Conservation (phyloP, 495 filamentous ascomycete genomes). For the Penicillium arizonense region DNA sequence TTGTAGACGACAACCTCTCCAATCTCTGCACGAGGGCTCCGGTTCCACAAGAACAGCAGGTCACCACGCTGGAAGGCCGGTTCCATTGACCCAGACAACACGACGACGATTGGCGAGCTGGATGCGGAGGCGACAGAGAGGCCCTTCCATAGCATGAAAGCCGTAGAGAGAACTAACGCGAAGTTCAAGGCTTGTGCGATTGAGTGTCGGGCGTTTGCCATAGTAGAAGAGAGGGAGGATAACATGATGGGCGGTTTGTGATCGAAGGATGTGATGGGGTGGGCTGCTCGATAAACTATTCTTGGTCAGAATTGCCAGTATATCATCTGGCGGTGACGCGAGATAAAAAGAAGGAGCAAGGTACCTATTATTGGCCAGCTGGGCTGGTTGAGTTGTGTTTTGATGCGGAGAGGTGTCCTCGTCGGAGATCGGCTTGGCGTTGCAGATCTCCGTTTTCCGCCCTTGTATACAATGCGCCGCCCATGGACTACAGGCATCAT, state of each 20-base stretch:
- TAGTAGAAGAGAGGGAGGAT: slow-evolving; percentile 56
- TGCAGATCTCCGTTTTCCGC: slow-evolving; percentile 7
- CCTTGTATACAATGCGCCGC: background rate
- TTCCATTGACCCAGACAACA: slow-evolving; percentile 93
- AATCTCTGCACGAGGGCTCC: slow-evolving; percentile 63
- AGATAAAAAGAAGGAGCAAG: background rate
- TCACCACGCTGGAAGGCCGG: slow-evolving; percentile 96
- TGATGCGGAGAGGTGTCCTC: slow-evolving; percentile 34
- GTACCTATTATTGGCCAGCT: slow-evolving; percentile 6
- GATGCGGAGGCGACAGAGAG: slow-evolving; percentile 83
- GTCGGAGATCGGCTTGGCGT: slow-evolving; percentile 11
- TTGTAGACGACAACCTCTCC: slow-evolving; percentile 84
- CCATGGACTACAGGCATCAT: no score
- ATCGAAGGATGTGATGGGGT: slow-evolving; percentile 1
- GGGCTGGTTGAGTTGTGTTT: slow-evolving; percentile 16
- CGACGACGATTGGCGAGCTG: slow-evolving; percentile 92
- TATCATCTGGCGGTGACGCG: background rate
- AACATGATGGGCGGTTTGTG: slow-evolving; percentile 58
- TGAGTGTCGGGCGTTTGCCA: slow-evolving; percentile 77
- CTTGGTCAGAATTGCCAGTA: background rate
- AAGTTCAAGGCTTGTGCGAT: slow-evolving; percentile 93
- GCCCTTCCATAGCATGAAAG: slow-evolving; percentile 96
- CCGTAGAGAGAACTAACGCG: slow-evolving; percentile 87
- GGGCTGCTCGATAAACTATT: background rate
- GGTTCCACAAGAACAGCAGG: slow-evolving; percentile 91